These are phyloP conservation scores for Insectozyma bohioensis DNA, from an alignment of 1,139 yeast species.

Conservation along the genomic window DNA sequence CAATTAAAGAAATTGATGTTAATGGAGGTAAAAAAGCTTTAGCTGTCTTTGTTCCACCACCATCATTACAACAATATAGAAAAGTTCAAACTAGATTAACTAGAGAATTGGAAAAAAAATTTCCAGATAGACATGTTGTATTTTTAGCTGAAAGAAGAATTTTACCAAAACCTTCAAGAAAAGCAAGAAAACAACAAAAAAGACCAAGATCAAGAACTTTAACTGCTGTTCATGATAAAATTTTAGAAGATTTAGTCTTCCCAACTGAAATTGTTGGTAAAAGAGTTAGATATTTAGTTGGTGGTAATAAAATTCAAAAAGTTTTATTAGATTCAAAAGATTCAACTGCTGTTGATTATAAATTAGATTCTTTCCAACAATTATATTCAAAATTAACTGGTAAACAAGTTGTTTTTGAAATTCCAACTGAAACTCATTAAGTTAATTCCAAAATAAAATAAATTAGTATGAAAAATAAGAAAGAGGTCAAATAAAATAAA, in stretches of 20 bases:
- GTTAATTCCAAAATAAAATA: slow-evolving; percentile 5
- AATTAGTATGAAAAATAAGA: neutral
- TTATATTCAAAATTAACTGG: slow-evolving; percentile 98
- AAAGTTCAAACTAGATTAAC: slow-evolving; percentile 96
- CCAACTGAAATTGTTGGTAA: slow-evolving; percentile 99
- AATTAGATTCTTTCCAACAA: slow-evolving; percentile 99
- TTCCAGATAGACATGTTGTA: slow-evolving; percentile 99
- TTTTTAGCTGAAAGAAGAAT: slow-evolving; percentile 99
- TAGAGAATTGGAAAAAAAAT: slow-evolving; percentile 99
- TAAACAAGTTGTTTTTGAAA: slow-evolving; percentile 98
- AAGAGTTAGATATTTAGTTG: slow-evolving; percentile 99
- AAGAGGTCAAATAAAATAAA: no score
- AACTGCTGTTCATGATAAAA: slow-evolving; percentile 97
- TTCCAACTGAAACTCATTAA: slow-evolving; percentile 66
- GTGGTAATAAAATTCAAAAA: slow-evolving; percentile 99
- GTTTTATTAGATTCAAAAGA: slow-evolving; percentile 98
- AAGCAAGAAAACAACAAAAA: slow-evolving; percentile 94
- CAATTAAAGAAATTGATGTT: slow-evolving; percentile 97
- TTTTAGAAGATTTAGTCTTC: slow-evolving; percentile 98
- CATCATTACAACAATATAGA: slow-evolving; percentile 92
- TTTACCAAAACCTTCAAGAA: slow-evolving; percentile 93
- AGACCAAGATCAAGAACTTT: slow-evolving; percentile 99
- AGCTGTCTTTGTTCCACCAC: slow-evolving; percentile 97
- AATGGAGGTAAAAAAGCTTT: slow-evolving; percentile 99
- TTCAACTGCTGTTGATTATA: slow-evolving; percentile 95